A percentile compares a stretch with the other conserved stretches of the same genome.
Conservation (phyloP, 805 yeast genomes). For the Cyberlindnera mycetangii region DNA sequence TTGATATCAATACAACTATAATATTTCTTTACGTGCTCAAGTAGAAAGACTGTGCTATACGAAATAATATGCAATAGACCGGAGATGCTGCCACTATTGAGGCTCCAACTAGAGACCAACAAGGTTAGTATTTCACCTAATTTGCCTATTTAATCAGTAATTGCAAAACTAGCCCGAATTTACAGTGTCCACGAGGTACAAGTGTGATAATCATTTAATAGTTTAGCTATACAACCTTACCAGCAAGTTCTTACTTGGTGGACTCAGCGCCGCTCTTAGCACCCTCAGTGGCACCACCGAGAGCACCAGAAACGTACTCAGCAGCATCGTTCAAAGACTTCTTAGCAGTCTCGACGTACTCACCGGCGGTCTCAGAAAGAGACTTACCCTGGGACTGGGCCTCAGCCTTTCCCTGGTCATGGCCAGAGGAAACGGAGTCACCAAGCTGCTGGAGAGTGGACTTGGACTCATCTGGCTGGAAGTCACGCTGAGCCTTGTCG, state of each 20-base stretch:
- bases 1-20: background rate
- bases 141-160: too few relatives aligned
- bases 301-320: conserved; percentile 44
- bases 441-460: conserved; percentile 65
- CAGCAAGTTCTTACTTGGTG: conserved; percentile 1
- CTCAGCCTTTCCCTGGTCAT: conserved; percentile 43
- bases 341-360: conserved; percentile 57
- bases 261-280: conserved; percentile 31
- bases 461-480: conserved; percentile 66
- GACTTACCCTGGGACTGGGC: conserved; percentile 34
- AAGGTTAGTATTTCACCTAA: too few relatives aligned
- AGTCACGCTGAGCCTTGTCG: conserved; percentile 58
- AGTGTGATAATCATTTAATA: too few relatives aligned
- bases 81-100: too few relatives aligned
- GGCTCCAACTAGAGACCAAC: background rate
- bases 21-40: too few relatives aligned
- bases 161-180: too few relatives aligned
- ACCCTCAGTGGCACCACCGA: conserved; percentile 58
- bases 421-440: conserved; percentile 57
- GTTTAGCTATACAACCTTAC: background rate
- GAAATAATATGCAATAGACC: too few relatives aligned
- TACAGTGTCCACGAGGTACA: too few relatives aligned
- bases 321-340: conserved; percentile 43
- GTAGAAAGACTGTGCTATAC: too few relatives aligned
- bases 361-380: conserved; percentile 52